Evolutionary conservation across 169 alveolate species (phyloP), one percentile per base, ranked within the genome.

Genomic region (Cryptosporidium sp.): DNA sequence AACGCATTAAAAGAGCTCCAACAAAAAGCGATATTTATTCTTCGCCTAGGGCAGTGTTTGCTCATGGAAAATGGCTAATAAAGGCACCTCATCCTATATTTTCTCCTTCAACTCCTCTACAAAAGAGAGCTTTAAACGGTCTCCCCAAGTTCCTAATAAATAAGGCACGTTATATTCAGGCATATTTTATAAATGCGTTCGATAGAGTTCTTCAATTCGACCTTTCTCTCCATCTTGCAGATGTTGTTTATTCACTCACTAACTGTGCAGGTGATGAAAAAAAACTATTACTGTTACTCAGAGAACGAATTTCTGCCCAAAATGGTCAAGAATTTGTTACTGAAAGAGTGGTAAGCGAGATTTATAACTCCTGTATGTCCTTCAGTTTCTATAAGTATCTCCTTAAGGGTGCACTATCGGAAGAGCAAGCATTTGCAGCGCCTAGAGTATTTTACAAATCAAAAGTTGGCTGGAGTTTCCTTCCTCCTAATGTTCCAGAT

Each of bases 361-460:
- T 80, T 26, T 80, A 80, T 43, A 45, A 35, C 16, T 61, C 75
- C 2, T 80, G 89, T 21, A 80, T 41, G 26, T 59, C 89, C 37
- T 80, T 80, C 70, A 80, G 89, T 41, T 80, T 62, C 29, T 80
- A 62, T 62, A 59, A n/a, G 37, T 80, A 62, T 58, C 21, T 39
- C 16, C 55, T 80, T 2, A 59, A 65, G 12, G 89, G 89, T 39
- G 89, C 89, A 8, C 69, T 80, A 23, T 80, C 89, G 7, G 89
- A 80, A 26, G 89, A 80, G 33, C 89, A 80, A 31, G 89, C 89
- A 4, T 80, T 80, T 62, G 89, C 89, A 23, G 55, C 89, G n/a
- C 68, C 89, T 6, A 80, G 89, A 80, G 89, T 80, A 9, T 62
- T 80, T 80, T 80, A 80, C 51, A 80, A 80, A 37, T 69, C 89